phyloP scores from a whole-genome alignment of 495 filamentous ascomycete genomes.

The Amniculicola lignicola region DNA sequence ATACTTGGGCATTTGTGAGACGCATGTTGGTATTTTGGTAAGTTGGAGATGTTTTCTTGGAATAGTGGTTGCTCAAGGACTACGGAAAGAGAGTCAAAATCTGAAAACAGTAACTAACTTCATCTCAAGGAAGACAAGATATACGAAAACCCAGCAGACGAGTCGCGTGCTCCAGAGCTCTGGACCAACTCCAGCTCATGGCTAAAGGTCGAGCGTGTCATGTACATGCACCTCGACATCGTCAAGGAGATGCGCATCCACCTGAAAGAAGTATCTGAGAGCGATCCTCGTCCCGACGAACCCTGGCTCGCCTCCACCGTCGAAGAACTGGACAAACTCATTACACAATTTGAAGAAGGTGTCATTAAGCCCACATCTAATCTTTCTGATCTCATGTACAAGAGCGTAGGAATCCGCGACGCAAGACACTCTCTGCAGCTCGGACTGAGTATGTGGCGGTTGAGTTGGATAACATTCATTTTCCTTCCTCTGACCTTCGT shows the following conservation, averaged over 20 bases:
- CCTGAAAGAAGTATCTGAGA: constrained; percentile 38
- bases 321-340: constrained; percentile 46
- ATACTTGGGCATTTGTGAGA: constrained; percentile 45
- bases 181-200: constrained; percentile 53
- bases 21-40: constrained; percentile 48
- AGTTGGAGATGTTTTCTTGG: background rate
- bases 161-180: constrained; percentile 53
- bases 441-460: constrained; percentile 49
- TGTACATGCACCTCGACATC: constrained; percentile 49
- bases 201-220: constrained; percentile 54
- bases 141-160: constrained; percentile 56
- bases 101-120: background rate
- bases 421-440: constrained; percentile 51
- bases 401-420: constrained; percentile 54
- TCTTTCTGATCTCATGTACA: constrained; percentile 53
- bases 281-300: constrained; percentile 29
- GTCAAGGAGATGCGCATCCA: constrained; percentile 48
- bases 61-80: too few species aligned
- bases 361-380: constrained; percentile 50
- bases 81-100: too few species aligned
- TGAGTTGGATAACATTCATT: constrained; percentile 44
- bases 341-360: constrained; percentile 48
- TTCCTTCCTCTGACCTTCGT: constrained; percentile 57
- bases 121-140: constrained; percentile 51
- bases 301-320: constrained; percentile 45